Base-by-base conservation (phyloP, 2,329 filamentous ascomycete genomes). In the Ascosphaera pollenicola region DNA sequence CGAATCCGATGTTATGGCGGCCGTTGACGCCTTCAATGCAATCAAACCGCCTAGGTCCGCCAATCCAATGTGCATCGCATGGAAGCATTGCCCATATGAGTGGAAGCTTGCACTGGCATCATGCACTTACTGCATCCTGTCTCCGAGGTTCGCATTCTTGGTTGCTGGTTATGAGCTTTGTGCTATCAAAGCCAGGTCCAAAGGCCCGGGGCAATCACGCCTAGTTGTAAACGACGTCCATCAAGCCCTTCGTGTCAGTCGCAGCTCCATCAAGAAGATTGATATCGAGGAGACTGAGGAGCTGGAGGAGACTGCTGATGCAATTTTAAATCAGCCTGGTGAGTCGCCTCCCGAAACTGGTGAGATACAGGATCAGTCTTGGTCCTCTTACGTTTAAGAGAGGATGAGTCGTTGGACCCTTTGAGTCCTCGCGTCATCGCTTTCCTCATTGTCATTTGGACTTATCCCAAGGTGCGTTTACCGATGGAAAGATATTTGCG, bases 31-130 rank as follows among this genome's bases (percentile, higher is more conserved):
- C 1, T 47, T 55, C 3, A 43, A 47, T 34, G 42, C 45, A 4
- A 53, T 63, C 16, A 38, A 46, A 11, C 53, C 55, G 1, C 57
- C 54, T 2, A 21, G 43, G 6, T 37, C 47, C 8, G 45, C 49
- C 13, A 58, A 62, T 41, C 48, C 51, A 2, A 41, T 61, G 7
- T 43, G 53, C 15, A 45, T 52, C 32, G 52, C 50, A 6, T 61
- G 57, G 58, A 48, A 46, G 37, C 49, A 52, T 39, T 52, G 49
- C 35, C 45, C 37, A 1, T 38, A 46, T 16, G 52, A 55, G 35
- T 60, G 54, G 53, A 44, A 46, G 6, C 45, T 45, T 3, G 28
- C 63, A 3, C 45, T 61, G 32, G 60, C 62, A 2, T 62, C 59
- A 1, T 57, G 50, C 19, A 45, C 52, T 1, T 60, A 63, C 42